These are phyloP conservation scores for Penicillium mononematosum DNA, from an alignment of 495 filamentous ascomycete species.

Conservation along the genomic window DNA sequence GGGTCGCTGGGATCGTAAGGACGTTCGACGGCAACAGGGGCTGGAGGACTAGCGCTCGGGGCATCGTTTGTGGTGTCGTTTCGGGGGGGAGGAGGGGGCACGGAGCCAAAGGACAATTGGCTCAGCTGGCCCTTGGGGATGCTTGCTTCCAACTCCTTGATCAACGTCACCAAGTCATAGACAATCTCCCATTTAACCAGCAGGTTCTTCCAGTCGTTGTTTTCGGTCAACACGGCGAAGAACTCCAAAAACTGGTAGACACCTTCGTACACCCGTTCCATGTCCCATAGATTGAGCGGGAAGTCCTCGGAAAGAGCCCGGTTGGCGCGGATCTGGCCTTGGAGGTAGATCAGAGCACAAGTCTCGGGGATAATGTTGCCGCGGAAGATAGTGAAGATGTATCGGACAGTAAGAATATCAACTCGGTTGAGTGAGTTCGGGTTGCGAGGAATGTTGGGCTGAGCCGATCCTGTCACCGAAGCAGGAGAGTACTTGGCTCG, in stretches of 20 bases:
- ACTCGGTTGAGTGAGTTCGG: constrained; percentile 47
- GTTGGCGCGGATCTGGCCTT: constrained; percentile 79
- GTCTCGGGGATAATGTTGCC: constrained; percentile 89
- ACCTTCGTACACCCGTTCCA: constrained; percentile 87
- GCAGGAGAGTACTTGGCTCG: constrained; percentile 62
- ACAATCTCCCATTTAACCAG: constrained; percentile 86
- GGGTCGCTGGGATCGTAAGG: constrained; percentile 55
- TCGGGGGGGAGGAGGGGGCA: constrained; percentile 29
- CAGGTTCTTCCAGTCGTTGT: constrained; percentile 62
- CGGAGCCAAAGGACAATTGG: constrained; percentile 38
- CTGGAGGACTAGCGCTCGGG: constrained; percentile 29
- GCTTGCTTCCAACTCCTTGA: constrained; percentile 81
- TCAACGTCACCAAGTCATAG: constrained; percentile 77
- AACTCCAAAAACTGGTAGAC: constrained; percentile 92
- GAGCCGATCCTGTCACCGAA: constrained; percentile 44
- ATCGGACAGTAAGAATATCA: constrained; percentile 73
- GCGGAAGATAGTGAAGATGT: constrained; percentile 87
- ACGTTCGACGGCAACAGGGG: constrained; percentile 55
- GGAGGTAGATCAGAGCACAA: constrained; percentile 85
- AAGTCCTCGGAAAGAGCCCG: constrained; percentile 73
- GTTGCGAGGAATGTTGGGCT: constrained; percentile 36
- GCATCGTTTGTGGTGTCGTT: constrained; percentile 31
- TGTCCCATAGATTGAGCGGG: constrained; percentile 92
- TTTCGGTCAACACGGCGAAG: constrained; percentile 86
- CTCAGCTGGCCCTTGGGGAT: constrained; percentile 70